Conservation (phyloP, 2,329 filamentous ascomycete species). For the Fusarium odoratissimum region DNA sequence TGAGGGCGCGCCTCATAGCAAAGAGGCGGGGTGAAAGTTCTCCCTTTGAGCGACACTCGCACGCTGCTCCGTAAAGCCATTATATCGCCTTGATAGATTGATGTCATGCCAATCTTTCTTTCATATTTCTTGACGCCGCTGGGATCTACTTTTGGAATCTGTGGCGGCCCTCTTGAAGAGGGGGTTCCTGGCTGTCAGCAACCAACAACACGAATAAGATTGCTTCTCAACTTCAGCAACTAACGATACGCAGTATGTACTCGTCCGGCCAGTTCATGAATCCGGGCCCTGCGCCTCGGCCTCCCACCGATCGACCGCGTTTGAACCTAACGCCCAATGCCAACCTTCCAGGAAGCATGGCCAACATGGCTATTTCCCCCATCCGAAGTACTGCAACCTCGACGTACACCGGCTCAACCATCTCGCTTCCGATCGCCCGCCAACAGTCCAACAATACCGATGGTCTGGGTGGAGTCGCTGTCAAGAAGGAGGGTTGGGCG, state of each 20-base stretch:
- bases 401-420: slow-evolving; percentile 63
- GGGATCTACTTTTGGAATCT: neutral
- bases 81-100: neutral
- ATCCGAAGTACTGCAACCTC: slow-evolving; percentile 73
- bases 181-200: slow-evolving; percentile 7
- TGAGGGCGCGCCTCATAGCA: slow-evolving; percentile 13
- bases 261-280: slow-evolving; percentile 87
- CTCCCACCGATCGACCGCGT: slow-evolving; percentile 84
- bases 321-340: slow-evolving; percentile 82
- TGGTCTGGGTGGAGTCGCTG: slow-evolving; percentile 74
- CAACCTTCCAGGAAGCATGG: slow-evolving; percentile 81
- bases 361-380: slow-evolving; percentile 80
- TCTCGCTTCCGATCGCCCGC: slow-evolving; percentile 75
- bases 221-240: slow-evolving; percentile 12
- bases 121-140: neutral
- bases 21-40: slow-evolving; percentile 32
- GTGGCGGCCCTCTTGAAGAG: neutral
- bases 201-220: neutral
- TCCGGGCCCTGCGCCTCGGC: slow-evolving; percentile 91
- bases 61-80: neutral
- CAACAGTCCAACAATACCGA: slow-evolving; percentile 71
- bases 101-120: neutral
- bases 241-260: slow-evolving; percentile 61
- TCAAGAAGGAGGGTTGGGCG: slow-evolving; percentile 85
- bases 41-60: neutral